Evolutionary conservation across 192 early-diverging fungal genomes (phyloP).

Genomic region (Funneliformis mosseae): DNA sequence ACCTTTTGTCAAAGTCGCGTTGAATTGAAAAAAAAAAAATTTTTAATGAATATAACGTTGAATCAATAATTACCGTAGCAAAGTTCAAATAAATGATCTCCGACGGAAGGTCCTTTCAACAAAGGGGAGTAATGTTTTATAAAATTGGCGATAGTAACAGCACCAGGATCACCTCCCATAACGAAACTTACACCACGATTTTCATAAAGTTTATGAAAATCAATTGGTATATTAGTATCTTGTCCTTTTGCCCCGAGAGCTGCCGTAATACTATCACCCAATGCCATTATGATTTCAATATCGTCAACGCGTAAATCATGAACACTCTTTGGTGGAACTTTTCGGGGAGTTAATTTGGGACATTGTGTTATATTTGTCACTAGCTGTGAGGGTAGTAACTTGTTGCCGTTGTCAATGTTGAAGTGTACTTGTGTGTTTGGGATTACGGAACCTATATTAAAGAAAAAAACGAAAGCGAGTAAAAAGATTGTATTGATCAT

Average conservation of each 20-base stretch:
- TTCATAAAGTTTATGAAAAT: conserved; percentile 42
- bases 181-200: conserved; percentile 56
- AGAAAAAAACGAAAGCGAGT: neutral
- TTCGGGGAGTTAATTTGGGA: conserved; percentile 46
- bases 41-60: neutral
- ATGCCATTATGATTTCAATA: conserved; percentile 54
- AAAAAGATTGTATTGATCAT: neutral
- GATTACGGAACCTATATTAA: neutral
- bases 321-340: conserved; percentile 40
- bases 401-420: neutral
- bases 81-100: conserved; percentile 50
- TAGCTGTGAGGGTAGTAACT: neutral
- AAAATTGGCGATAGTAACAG: conserved; percentile 49
- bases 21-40: neutral
- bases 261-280: conserved; percentile 64
- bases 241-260: conserved; percentile 51
- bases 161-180: conserved; percentile 52
- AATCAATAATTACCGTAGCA: conserved; percentile 49
- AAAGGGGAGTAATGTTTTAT: conserved; percentile 43
- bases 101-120: conserved; percentile 44
- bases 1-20: too few relatives aligned
- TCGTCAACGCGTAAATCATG: conserved; percentile 59
- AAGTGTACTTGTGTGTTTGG: neutral
- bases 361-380: conserved; percentile 36
- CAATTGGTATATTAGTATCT: neutral